Evolutionary conservation across 192 early-diverging fungal species (phyloP), one percentile per base, ranked within the genome.

Genomic region (Coemansia sp.): DNA sequence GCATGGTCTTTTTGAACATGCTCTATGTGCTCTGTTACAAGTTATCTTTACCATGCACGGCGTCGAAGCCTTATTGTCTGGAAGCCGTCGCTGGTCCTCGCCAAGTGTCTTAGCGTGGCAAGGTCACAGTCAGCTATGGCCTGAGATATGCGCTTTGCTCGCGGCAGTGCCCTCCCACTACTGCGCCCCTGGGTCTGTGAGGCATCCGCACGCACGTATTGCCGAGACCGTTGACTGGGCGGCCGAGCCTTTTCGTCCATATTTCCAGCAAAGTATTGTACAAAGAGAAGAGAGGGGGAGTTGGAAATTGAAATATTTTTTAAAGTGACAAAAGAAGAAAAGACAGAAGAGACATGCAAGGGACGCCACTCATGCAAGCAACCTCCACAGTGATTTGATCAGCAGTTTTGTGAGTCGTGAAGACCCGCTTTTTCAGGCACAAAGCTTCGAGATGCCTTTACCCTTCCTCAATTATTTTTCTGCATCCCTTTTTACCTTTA

Each of bases 141-240:
- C 61, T 76, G 76, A 24, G 76, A 65, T 65, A 84, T 84, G n/a
- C 73, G 76, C 31, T 71, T 73, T 13, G 70, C 47, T 27, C 74
- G 68, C 6, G 74, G n/a, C 34, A 71, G 47, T 31, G 22, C n/a
- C 62, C 34, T 65, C 3, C 71, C 71, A 38, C 18, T 51, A 38
- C 18, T 51, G n/a, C 34, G 60, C 8, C 42, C 44, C 3, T 36
- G 60, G 13, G 44, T 18, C 18, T 13, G 43, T 0, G 60, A 31
- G 18, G 44, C 16, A 27, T 52, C 46, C 16, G 61, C 10, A 3
- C 31, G 31, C 57, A 60, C 57, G 57, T 34, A 9, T 6, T 36
- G 57, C 10, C 57, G 57, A 7, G 20, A 12, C 20, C 20, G n/a
- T 20, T 51, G 49, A 9, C 49, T 51, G n/a, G 13, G n/a, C 20